Conservation (phyloP, 2,329 filamentous ascomycete genomes). For the Monosporascus sp. region DNA sequence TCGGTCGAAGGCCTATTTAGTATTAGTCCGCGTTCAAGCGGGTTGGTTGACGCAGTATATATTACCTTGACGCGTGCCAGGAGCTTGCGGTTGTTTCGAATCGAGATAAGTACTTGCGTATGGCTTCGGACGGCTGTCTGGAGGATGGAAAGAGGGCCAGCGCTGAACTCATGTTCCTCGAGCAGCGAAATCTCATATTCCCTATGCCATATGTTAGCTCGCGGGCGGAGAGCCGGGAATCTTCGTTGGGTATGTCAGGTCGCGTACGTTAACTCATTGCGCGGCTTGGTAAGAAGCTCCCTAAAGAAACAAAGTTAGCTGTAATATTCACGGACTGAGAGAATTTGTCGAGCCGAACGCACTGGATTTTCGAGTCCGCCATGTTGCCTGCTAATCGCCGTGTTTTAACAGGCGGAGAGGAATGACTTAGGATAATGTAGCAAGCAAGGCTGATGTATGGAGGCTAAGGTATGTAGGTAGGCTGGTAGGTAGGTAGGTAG, state of each 20-base stretch:
- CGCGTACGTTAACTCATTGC: slow-evolving; percentile 83
- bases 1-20: slow-evolving; percentile 70
- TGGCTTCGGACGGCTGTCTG: slow-evolving; percentile 94
- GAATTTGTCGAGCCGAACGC: slow-evolving; percentile 20
- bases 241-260: slow-evolving; percentile 2
- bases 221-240: slow-evolving; percentile 1
- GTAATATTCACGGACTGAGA: slow-evolving; percentile 3
- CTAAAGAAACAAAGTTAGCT: slow-evolving; percentile 41
- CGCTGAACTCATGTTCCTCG: slow-evolving; percentile 74
- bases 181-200: slow-evolving; percentile 53
- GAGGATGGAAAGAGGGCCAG: slow-evolving; percentile 83
- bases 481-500: not conserved
- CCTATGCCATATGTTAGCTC: slow-evolving; percentile 23
- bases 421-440: too few species aligned
- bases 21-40: too few species aligned
- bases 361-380: slow-evolving; percentile 61
- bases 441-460: slow-evolving; percentile 10
- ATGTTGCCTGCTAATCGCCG: slow-evolving; percentile 11
- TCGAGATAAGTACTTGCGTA: slow-evolving; percentile 92
- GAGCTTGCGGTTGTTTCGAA: slow-evolving; percentile 97
- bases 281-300: slow-evolving; percentile 83
- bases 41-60: too few species aligned
- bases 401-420: not conserved
- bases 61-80: slow-evolving; percentile 79
- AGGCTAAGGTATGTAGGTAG: not conserved